phyloP scores from a whole-genome alignment of 2,329 filamentous ascomycete species.

The Mycosphaerella sp. region DNA sequence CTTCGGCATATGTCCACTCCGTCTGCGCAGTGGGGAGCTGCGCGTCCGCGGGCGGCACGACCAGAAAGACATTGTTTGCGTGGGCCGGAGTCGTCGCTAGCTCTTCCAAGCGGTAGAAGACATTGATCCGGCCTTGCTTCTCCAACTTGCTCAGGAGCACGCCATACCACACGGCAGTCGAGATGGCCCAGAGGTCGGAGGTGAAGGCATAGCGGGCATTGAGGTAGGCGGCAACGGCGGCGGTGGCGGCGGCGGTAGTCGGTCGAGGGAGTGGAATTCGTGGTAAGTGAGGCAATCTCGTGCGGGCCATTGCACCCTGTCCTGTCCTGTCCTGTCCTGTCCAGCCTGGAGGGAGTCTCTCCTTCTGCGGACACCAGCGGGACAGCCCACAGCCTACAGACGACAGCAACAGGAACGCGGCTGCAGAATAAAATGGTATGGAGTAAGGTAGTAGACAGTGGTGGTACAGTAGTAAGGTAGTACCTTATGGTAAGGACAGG shows the following conservation, averaged over 20 bases:
- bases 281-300: neutral
- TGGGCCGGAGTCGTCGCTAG: constrained; percentile 53
- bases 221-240: constrained; percentile 67
- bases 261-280: constrained; percentile 8
- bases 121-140: constrained; percentile 55
- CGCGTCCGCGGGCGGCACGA: constrained; percentile 26
- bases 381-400: no score
- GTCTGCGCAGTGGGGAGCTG: constrained; percentile 22
- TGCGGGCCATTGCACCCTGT: neutral
- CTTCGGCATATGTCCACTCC: constrained; percentile 66
- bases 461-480: neutral
- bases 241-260: constrained; percentile 32
- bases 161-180: constrained; percentile 50
- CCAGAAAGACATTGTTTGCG: constrained; percentile 28
- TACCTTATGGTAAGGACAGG: no score
- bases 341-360: no score
- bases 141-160: constrained; percentile 24
- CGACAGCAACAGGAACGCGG: no score
- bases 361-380: no score
- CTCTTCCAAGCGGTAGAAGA: constrained; percentile 70
- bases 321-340: no score
- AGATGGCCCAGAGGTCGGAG: constrained; percentile 57
- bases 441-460: no score
- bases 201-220: constrained; percentile 64
- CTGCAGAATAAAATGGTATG: no score